Evolutionary conservation across 768 basidiomycete species (phyloP), one percentile per base, ranked within the genome.

Genomic region (Pleurotus tuoliensis): DNA sequence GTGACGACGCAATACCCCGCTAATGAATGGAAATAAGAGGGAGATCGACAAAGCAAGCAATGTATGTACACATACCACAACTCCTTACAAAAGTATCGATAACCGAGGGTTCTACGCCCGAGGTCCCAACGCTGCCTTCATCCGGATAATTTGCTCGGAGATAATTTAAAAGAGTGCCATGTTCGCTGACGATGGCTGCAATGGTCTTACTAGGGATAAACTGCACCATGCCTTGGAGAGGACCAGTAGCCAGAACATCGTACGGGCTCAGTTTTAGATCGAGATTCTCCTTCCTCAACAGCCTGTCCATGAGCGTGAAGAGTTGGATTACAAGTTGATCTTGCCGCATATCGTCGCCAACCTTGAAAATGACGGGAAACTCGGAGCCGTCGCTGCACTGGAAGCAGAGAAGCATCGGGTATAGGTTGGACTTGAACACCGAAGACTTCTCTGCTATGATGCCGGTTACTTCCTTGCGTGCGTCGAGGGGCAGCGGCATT

Each of bases 1-100:
- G 97, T 98, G 38, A 98, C 87, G 25, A 98, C 96, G 63, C 94
- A 98, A 70, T 98, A 99, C 0, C 97, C 97, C 56, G 97, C 96
- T 98, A 65, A n/a, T 22, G 6, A 25, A 58, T 39, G 44, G 62
- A 44, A 63, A 50, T 25, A 58, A 64, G 49, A 63, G n/a, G 38
- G 38, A 6, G 13, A 12, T 15, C 49, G 30, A 45, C n/a, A 16
- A 11, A 45, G 49, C 56, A 12, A 24, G 25, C 12, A 15, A 47
- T 43, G 60, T 24, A 13, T 43, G 60, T 24, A 13, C n/a, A 75
- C 86, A 62, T 62, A 97, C 96, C 96, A 66, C 97, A 99, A 68
- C 95, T 98, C 54, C 94, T 79, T 30, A 99, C 88, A 67, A 97
- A 98, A 0, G 96, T 98, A 66, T 98, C 97, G 63, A 98, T 84